Evolutionary conservation across 331 rosid species (phyloP).

Genomic region (Erythrophleum ivorense): DNA sequence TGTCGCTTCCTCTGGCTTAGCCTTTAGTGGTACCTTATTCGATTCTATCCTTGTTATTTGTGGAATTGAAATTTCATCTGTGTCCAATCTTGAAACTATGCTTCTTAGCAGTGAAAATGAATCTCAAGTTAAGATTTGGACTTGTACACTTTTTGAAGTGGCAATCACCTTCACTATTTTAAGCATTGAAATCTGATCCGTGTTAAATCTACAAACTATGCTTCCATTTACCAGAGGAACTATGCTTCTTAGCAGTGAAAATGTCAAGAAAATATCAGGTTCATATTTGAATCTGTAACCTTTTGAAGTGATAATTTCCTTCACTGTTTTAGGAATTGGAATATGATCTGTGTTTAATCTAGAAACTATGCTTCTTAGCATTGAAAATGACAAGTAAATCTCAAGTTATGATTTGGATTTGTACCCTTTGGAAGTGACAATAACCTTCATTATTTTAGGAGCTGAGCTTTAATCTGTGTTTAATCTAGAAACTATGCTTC

Average conservation of each 20-base stretch:
- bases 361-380: background rate
- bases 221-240: too few relatives aligned
- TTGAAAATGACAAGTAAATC: background rate
- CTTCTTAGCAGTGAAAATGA: background rate
- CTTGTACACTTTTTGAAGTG: background rate
- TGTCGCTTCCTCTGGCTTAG: conserved; percentile 81
- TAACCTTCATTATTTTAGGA: background rate
- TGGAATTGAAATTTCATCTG: background rate
- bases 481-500: background rate
- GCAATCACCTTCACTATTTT: background rate
- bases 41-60: background rate
- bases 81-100: background rate
- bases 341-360: background rate
- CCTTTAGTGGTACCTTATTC: conserved; percentile 59
- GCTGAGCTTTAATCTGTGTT: background rate
- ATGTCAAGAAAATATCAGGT: background rate
- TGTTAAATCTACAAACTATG: too few relatives aligned
- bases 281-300: background rate
- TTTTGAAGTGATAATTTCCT: background rate
- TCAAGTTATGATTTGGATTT: background rate
- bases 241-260: too few relatives aligned
- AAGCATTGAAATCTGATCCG: background rate
- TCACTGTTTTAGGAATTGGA: background rate
- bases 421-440: background rate
- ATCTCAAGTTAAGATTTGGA: conserved; percentile 1